Evolutionary conservation across 2,329 filamentous ascomycete genomes (phyloP), one percentile per base, ranked within the genome.

Genomic region (Neonectria punicea): DNA sequence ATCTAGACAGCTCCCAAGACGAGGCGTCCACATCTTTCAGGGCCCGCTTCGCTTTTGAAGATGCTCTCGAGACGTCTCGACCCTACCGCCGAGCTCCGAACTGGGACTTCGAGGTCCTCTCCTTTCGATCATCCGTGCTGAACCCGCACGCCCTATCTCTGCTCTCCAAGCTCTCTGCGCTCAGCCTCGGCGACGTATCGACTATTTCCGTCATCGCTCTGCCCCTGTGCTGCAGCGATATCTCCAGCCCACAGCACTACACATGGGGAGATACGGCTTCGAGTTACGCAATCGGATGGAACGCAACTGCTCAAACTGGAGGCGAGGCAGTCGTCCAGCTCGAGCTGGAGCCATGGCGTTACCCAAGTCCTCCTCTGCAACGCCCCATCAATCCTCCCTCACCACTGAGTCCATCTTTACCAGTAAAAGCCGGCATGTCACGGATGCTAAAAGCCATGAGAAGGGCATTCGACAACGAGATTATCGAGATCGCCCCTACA

Each of bases 41-140:
- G 32, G 32, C 36, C 44, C 18, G 32, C 9, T 58, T 47, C 30
- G 43, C 30, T 18, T 58, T 49, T 20, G 44, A 58, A 30, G 30
- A 50, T 16, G 44, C 43, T 5, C 55, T 58, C 4, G 30, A 22
- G 11, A 44, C 32, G 16, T 58, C 55, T 7, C 44, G 30, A 10
- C n/a, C 55, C 11, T 58, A 58, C 41, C 43, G 55, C 16, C 44
- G 55, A 25, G 54, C 54, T 39, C 54, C 44, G 6, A 30, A 57
- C 4, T 39, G 30, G 20, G 54, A 39, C 11, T 46, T 6, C 13
- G 54, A 57, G n/a, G 30, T 28, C 11, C 18, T 57, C 28, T 49
- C 43, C 6, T 57, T 47, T 18, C 28, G 43, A 2, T 57, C 54
- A 28, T 57, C 43, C 9, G 30, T 14, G 16, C 20, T 49, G n/a